Conservation (phyloP, 495 filamentous ascomycete genomes). For the Penicillium arizonense region DNA sequence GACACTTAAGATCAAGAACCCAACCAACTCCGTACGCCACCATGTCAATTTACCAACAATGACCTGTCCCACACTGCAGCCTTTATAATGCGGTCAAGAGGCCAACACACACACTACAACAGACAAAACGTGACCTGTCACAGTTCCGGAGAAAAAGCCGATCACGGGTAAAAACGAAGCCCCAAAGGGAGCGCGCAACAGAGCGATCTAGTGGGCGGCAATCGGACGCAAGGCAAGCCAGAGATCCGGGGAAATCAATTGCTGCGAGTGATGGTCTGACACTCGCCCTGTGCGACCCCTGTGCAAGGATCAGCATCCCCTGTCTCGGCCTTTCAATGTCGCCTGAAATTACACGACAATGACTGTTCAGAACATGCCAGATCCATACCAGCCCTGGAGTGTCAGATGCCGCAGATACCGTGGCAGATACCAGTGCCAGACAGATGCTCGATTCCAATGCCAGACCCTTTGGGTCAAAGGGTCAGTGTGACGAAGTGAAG, state of each 20-base stretch:
- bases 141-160: slow-evolving; percentile 4
- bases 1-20: neutral
- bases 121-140: neutral
- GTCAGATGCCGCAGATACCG: no score
- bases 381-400: no score
- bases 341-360: neutral
- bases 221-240: slow-evolving; percentile 10
- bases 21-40: slow-evolving; percentile 3
- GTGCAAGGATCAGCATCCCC: slow-evolving; percentile 19
- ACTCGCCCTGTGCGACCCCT: slow-evolving; percentile 16
- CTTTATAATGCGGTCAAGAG: slow-evolving; percentile 2
- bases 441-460: no score
- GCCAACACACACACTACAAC: slow-evolving; percentile 1
- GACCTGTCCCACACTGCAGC: neutral
- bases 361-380: no score
- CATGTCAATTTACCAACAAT: neutral
- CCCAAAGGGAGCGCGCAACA: no score
- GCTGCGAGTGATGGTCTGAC: slow-evolving; percentile 24
- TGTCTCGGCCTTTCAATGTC: slow-evolving; percentile 13
- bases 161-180: neutral
- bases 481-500: slow-evolving; percentile 21
- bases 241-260: slow-evolving; percentile 17
- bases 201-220: neutral
- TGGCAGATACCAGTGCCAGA: no score
- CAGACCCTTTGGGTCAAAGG: slow-evolving; percentile 9